Conservation (phyloP, 148 eudicot genomes). For the Fallopia convolvulus region DNA sequence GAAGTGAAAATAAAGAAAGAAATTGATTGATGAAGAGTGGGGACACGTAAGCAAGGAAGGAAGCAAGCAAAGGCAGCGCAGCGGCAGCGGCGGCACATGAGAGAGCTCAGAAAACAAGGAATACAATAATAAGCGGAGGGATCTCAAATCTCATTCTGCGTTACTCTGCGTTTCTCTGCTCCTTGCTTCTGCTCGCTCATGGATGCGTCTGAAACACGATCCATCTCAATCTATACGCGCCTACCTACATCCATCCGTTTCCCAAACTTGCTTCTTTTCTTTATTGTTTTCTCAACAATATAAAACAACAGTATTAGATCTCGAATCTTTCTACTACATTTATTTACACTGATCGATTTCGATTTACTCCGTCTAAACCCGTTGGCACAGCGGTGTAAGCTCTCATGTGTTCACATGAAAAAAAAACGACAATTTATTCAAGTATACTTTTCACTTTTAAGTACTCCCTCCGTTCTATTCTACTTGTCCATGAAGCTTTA, state of each 20-base stretch:
- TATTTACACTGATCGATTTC: neutral
- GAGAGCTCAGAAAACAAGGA: neutral
- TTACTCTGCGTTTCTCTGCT: too few species aligned
- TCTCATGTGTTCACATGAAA: too few species aligned
- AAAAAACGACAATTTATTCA: too few species aligned
- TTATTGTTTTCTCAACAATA: neutral
- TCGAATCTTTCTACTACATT: neutral
- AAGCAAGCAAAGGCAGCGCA: neutral
- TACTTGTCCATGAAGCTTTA: too few species aligned
- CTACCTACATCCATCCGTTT: too few species aligned
- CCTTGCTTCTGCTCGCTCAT: neutral
- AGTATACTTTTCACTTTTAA: too few species aligned
- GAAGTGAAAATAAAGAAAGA: neutral
- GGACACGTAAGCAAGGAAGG: neutral
- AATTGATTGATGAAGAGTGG: neutral
- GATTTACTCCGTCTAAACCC: neutral
- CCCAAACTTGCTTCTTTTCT: neutral
- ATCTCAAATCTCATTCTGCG: too few species aligned
- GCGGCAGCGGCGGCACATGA: conserved; percentile 10
- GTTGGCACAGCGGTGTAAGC: too few species aligned
- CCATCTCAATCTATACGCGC: neutral
- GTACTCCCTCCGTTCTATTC: too few species aligned
- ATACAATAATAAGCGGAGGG: conserved; percentile 6
- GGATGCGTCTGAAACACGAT: neutral
- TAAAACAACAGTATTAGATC: neutral